These are phyloP conservation scores for Penicillium paradoxum DNA, from an alignment of 495 filamentous ascomycete species.

Conservation along the genomic window DNA sequence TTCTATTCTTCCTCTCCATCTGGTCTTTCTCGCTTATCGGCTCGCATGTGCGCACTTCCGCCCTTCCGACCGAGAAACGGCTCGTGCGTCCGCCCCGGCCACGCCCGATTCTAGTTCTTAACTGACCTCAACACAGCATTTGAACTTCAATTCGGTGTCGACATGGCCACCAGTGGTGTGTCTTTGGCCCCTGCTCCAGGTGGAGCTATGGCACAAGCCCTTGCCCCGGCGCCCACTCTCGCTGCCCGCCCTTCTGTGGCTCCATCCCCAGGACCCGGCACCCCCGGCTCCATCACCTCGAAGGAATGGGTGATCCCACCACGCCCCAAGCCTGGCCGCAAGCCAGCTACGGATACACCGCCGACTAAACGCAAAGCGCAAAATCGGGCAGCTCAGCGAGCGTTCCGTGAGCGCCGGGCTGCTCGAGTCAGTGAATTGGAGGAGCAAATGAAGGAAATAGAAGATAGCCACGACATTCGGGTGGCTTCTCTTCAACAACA, in stretches of 20 bases:
- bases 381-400: constrained; percentile 87
- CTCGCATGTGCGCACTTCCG: constrained; percentile 38
- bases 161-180: constrained; percentile 35
- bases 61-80: constrained; percentile 37
- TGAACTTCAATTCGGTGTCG: constrained; percentile 17
- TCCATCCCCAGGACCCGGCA: constrained; percentile 40
- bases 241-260: constrained; percentile 34
- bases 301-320: constrained; percentile 88
- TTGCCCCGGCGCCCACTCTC: constrained; percentile 34
- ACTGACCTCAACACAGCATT: constrained; percentile 18
- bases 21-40: constrained; percentile 29
- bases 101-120: constrained; percentile 19
- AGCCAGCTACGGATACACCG: constrained; percentile 85
- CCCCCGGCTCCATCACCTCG: constrained; percentile 53
- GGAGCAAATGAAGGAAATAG: constrained; percentile 68
- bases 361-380: constrained; percentile 90
- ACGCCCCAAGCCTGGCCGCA: constrained; percentile 86
- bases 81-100: constrained; percentile 25
- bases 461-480: constrained; percentile 47
- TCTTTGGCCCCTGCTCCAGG: constrained; percentile 30
- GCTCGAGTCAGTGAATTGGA: constrained; percentile 82
- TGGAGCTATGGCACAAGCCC: constrained; percentile 25
- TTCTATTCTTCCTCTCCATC: constrained; percentile 2
- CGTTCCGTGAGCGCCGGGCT: constrained; percentile 82
- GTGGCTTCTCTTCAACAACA: constrained; percentile 40